These are phyloP conservation scores for Pestalotiopsis sp. DNA, from an alignment of 2,329 filamentous ascomycete genomes.

Conservation along the genomic window DNA sequence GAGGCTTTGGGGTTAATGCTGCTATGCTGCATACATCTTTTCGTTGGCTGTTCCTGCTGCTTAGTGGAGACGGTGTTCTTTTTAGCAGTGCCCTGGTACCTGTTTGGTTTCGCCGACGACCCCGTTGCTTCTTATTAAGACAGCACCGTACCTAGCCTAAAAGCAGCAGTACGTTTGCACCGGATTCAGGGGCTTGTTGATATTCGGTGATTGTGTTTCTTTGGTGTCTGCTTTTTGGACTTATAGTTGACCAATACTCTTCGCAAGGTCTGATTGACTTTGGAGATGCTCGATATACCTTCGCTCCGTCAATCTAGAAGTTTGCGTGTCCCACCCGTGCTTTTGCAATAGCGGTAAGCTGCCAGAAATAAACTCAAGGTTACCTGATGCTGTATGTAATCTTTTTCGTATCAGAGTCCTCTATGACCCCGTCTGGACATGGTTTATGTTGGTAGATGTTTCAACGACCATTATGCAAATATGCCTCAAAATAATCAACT, in stretches of 20 bases:
- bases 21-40: neutral
- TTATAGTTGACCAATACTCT: neutral
- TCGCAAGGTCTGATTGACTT: neutral
- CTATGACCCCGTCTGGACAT: neutral
- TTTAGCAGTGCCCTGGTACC: neutral
- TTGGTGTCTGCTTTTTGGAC: neutral
- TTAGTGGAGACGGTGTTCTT: conserved; percentile 1
- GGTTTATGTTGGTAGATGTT: no score
- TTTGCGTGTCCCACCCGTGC: neutral
- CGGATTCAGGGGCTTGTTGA: neutral
- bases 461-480: no score
- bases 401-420: neutral
- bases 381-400: neutral
- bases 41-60: neutral
- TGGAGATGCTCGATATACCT: neutral
- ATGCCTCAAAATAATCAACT: no score
- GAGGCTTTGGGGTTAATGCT: neutral
- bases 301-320: neutral
- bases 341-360: neutral
- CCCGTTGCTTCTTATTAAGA: neutral
- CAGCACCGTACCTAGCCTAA: neutral
- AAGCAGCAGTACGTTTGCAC: neutral
- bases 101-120: neutral
- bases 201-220: neutral
- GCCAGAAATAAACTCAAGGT: neutral